Base-by-base conservation (phyloP, 164 flowering plant species). In the Magnolia sinica region DNA sequence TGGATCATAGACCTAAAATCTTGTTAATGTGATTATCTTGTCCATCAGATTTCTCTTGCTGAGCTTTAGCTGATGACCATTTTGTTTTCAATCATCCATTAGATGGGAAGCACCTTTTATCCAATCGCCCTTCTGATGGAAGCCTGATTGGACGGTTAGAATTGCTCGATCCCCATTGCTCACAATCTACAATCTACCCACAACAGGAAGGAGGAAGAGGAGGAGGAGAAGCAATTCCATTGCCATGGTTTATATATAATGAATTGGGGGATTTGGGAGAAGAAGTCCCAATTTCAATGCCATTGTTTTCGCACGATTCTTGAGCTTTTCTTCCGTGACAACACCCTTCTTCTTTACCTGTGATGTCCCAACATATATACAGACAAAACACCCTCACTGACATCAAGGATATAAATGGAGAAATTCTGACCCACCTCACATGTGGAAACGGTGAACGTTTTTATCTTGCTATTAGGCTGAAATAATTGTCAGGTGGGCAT, bases 251-350 rank as follows among this genome's bases (percentile, higher is more conserved):
- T 31, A 31, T 16, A 5, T 55, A 8, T 52, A 52, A 16, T 9
- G 13, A 55, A 55, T 16, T 2, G 16, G 59, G 59, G 59, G 16
- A 9, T 16, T 55, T 10, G 59, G 59, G 16, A 64, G 67, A 64
- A 9, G 67, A n/a, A 64, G 20, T 1, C 67, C 67, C 24, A 64
- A n/a, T 16, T 64, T 64, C 67, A 19, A 7, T 8, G 67, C 67
- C 20, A 19, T 64, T 64, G 24, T 1, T 22, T 64, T 64, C 4
- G 24, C 22, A 19, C 67, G 67, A 4, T 64, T 19, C 67, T 13
- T n/a, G 23, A 64, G 67, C 67, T n/a, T 64, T 64, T 64, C 67
- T 64, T 64, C 22, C 19, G 67, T 64, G 9, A 64, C 24, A 64
- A 19, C 3, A 16, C 67, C 67, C 67, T 64, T 64, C 67, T 64